phyloP scores from a whole-genome alignment of 306 rosid genomes.

The Lathyrus aphaca region DNA sequence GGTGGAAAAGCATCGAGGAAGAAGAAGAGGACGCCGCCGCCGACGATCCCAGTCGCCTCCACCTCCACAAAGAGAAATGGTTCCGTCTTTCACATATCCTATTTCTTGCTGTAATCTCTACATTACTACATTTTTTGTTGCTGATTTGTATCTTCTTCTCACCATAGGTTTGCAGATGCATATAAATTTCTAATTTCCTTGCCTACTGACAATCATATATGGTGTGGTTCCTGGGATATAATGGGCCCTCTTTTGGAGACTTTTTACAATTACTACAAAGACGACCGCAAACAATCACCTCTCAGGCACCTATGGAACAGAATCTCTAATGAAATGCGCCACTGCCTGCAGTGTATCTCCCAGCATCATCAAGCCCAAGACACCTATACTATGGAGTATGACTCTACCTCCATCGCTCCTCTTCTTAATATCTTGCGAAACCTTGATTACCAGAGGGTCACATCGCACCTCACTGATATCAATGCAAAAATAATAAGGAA shows the following conservation, averaged over 20 bases:
- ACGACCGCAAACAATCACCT: constrained; percentile 74
- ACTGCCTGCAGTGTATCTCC: constrained; percentile 80
- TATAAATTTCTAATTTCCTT: constrained; percentile 66
- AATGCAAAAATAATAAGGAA: constrained; percentile 58
- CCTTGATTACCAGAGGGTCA: constrained; percentile 86
- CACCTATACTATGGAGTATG: constrained; percentile 72
- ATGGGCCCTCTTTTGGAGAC: constrained; percentile 97
- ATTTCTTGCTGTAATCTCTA: constrained; percentile 19
- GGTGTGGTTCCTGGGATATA: constrained; percentile 90
- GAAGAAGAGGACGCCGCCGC: constrained; percentile 57
- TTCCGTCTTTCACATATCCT: constrained; percentile 6
- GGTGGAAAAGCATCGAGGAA: constrained; percentile 74
- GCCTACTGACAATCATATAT: constrained; percentile 74
- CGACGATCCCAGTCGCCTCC: constrained; percentile 53
- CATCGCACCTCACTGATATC: constrained; percentile 61
- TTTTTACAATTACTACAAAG: constrained; percentile 85
- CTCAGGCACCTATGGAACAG: constrained; percentile 83
- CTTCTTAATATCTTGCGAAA: constrained; percentile 79
- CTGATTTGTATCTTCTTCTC: background rate
- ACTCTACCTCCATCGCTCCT: constrained; percentile 74
- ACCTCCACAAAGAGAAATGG: constrained; percentile 77
- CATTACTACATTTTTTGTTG: no score
- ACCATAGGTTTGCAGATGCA: constrained; percentile 80
- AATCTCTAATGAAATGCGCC: constrained; percentile 69
- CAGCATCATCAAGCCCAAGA: constrained; percentile 90